These are phyloP conservation scores for Coemansia sp. DNA, from an alignment of 192 early-diverging fungal genomes.

Conservation along the genomic window DNA sequence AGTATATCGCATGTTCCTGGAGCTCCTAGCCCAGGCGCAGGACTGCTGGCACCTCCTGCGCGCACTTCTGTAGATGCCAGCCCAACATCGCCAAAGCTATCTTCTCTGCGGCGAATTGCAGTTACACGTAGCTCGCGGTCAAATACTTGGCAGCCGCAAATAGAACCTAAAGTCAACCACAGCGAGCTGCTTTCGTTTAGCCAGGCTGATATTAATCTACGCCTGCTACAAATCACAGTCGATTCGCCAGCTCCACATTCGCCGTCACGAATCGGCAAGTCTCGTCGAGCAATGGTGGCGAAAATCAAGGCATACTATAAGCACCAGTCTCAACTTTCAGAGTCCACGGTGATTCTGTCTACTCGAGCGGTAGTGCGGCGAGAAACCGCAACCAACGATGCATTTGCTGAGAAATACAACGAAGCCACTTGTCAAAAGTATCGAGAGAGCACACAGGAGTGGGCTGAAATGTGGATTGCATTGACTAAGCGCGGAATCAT, in stretches of 20 bases:
- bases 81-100: conserved; percentile 10
- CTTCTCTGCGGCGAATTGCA: conserved; percentile 23
- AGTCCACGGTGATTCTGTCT: conserved; percentile 32
- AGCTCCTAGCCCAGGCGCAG: background rate
- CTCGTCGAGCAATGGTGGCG: conserved; percentile 22
- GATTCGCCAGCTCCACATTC: background rate
- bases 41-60: background rate
- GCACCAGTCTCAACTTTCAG: conserved; percentile 26
- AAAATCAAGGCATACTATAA: conserved; percentile 32
- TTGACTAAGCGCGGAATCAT: conserved; percentile 38
- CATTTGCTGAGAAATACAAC: conserved; percentile 36
- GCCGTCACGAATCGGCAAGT: conserved; percentile 9
- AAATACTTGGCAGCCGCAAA: conserved; percentile 16
- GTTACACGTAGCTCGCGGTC: conserved; percentile 26
- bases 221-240: background rate
- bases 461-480: conserved; percentile 50
- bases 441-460: conserved; percentile 34
- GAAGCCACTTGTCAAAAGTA: conserved; percentile 35
- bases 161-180: background rate
- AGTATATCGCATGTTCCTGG: conserved; percentile 1
- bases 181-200: background rate
- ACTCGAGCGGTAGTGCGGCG: conserved; percentile 38
- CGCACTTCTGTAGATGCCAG: conserved; percentile 11
- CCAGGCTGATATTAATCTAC: conserved; percentile 13
- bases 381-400: conserved; percentile 24